These are phyloP conservation scores for Candida morakotiae DNA, from an alignment of 805 yeast species.

Conservation along the genomic window DNA sequence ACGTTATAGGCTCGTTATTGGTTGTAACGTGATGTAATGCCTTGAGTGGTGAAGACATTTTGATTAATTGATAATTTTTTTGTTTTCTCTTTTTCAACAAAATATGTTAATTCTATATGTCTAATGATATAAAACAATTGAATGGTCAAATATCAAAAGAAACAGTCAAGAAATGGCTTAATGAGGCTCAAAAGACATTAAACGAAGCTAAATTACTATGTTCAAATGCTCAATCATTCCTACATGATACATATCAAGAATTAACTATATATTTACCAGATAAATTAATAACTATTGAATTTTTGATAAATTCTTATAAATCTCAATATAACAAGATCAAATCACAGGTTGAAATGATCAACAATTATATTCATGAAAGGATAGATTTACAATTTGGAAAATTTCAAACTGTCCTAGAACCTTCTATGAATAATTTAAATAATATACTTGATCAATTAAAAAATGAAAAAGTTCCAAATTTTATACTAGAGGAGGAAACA, in stretches of 20 bases:
- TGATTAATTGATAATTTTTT: background rate
- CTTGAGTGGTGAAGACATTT: slow-evolving; percentile 14
- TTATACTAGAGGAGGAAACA: slow-evolving; percentile 8
- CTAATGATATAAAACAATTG: background rate
- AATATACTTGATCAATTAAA: slow-evolving; percentile 19
- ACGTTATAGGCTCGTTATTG: slow-evolving; percentile 18
- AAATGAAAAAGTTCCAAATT: slow-evolving; percentile 26
- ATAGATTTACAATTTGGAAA: slow-evolving; percentile 10
- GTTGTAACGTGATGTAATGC: slow-evolving; percentile 26
- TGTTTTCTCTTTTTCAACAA: background rate
- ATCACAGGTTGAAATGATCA: slow-evolving; percentile 14
- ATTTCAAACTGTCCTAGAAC: slow-evolving; percentile 14
- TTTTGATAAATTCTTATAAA: slow-evolving; percentile 13
- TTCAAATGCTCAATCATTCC: slow-evolving; percentile 28
- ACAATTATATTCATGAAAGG: slow-evolving; percentile 11
- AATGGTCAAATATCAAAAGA: slow-evolving; percentile 2
- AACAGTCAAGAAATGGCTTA: slow-evolving; percentile 22
- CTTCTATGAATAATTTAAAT: slow-evolving; percentile 22
- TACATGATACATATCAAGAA: slow-evolving; percentile 20
- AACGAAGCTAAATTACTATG: slow-evolving; percentile 29
- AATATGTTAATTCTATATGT: background rate
- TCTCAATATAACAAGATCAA: slow-evolving; percentile 12
- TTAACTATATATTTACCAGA: slow-evolving; percentile 21
- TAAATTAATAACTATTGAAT: slow-evolving; percentile 14
- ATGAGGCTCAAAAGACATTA: slow-evolving; percentile 24